Evolutionary conservation across 768 basidiomycete genomes (phyloP).

Genomic region (Cyclocybe aegerita): DNA sequence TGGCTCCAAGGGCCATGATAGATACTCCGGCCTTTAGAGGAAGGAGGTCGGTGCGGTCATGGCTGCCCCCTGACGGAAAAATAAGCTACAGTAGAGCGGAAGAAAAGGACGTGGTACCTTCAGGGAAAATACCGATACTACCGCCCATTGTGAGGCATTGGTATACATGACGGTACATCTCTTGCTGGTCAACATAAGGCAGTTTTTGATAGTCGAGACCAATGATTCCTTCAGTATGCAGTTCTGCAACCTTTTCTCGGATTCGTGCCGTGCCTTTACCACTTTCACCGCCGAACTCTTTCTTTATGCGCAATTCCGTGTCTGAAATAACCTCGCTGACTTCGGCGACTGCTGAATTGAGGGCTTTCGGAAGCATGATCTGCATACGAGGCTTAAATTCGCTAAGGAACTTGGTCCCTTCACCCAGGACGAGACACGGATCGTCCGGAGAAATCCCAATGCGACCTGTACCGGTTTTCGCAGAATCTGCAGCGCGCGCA

Average conservation of each 20-base stretch:
- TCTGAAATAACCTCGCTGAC: conserved; percentile 89
- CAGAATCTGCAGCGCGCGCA: conserved; percentile 84
- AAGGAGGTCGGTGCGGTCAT: conserved; percentile 94
- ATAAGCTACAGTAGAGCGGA: conserved; percentile 4
- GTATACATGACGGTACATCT: conserved; percentile 95
- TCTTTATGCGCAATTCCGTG: conserved; percentile 79
- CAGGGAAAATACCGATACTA: conserved; percentile 96
- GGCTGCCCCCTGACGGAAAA: conserved; percentile 77
- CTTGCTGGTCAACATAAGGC: conserved; percentile 89
- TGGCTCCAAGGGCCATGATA: conserved; percentile 97
- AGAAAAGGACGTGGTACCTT: conserved; percentile 56
- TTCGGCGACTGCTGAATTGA: conserved; percentile 77
- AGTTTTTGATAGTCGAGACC: conserved; percentile 82
- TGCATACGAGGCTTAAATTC: conserved; percentile 81
- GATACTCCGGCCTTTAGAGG: conserved; percentile 98
- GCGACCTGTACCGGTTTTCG: conserved; percentile 71
- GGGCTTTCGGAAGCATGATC: conserved; percentile 80
- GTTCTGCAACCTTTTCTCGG: conserved; percentile 66
- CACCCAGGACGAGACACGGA: conserved; percentile 80
- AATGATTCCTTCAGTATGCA: conserved; percentile 47
- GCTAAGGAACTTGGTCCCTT: conserved; percentile 72
- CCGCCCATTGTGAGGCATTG: conserved; percentile 82
- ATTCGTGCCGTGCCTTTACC: conserved; percentile 70
- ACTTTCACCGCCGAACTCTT: conserved; percentile 82
- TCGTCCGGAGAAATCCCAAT: conserved; percentile 74